Evolutionary conservation across 305 asterid species (phyloP), one percentile per base, ranked within the genome.

Genomic region (Plantago coronopus): DNA sequence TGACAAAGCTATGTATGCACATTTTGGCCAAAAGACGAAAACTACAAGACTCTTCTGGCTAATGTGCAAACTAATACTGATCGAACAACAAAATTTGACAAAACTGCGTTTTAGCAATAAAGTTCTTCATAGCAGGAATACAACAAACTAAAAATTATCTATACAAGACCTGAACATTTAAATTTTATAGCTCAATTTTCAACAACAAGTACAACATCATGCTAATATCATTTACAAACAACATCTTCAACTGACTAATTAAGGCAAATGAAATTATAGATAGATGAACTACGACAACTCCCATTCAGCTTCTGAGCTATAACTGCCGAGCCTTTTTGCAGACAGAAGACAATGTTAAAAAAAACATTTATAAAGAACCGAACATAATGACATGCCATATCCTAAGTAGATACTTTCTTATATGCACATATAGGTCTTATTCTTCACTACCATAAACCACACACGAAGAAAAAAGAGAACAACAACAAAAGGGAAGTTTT

Each of bases 341-440:
- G 29, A 60, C 43, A 22, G 54, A 16, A 11, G 21, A 29, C n/a
- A 47, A 16, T 23, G 34, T 21, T 38, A 17, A 22, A 42, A 45
- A 22, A 11, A 47, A 27, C 54, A 62, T 40, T 47, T 29, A n/a
- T 16, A 11, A 21, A 47, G 9, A 18, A 25, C 22, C 61, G 25
- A 17, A 53, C 17, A 18, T 22, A 51, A 4, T 23, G 23, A 21
- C n/a, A 50, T 21, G 1, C 15, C 17, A 22, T 18, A 7, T 25
- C 65, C 34, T 12, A 54, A 13, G 15, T 56, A 56, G 19, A 17
- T 23, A n/a, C 29, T 10, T 55, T 61, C 59, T 54, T 46, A 47
- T 22, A 21, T 13, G 47, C 34, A 38, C 20, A 37, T 29, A 13
- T 14, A 13, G 29, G 8, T 4, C 57, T 51, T 14, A 53, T 12